Evolutionary conservation across 2,329 filamentous ascomycete species (phyloP).

Genomic region (Tolypocladium pustulatum): DNA sequence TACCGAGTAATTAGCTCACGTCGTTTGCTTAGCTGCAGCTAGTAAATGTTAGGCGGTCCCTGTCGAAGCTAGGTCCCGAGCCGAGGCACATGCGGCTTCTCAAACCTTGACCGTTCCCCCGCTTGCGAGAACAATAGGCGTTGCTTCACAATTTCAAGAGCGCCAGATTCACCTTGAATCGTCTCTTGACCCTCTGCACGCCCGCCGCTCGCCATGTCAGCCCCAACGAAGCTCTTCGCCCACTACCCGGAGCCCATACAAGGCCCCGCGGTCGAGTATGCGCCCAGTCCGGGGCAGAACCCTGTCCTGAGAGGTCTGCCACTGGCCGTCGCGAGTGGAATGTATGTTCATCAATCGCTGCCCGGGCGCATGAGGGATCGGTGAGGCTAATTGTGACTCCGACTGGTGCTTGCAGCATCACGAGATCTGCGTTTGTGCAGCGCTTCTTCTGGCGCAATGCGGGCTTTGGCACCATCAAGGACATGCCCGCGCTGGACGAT

Average conservation of each 20-base stretch:
- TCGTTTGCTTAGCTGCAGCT: neutral
- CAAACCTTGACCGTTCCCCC: neutral
- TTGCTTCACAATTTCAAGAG: neutral
- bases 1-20: neutral
- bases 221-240: constrained; percentile 22
- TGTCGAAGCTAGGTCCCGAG: neutral
- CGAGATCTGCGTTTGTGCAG: constrained; percentile 50
- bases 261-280: constrained; percentile 24
- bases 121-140: neutral
- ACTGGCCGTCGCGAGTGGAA: constrained; percentile 27
- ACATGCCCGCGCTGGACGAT: constrained; percentile 35
- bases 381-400: neutral
- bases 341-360: constrained; percentile 1
- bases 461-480: constrained; percentile 36
- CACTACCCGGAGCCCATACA: constrained; percentile 29
- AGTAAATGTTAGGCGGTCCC: neutral
- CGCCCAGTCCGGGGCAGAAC: constrained; percentile 42
- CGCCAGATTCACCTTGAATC: neutral
- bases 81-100: neutral
- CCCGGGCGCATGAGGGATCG: neutral
- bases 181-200: neutral
- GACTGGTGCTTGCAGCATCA: constrained; percentile 33
- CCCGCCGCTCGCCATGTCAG: constrained; percentile 11
- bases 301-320: constrained; percentile 58
- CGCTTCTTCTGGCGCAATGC: constrained; percentile 62